phyloP scores from a whole-genome alignment of 768 basidiomycete species.

The Rhizopogon roseolus region DNA sequence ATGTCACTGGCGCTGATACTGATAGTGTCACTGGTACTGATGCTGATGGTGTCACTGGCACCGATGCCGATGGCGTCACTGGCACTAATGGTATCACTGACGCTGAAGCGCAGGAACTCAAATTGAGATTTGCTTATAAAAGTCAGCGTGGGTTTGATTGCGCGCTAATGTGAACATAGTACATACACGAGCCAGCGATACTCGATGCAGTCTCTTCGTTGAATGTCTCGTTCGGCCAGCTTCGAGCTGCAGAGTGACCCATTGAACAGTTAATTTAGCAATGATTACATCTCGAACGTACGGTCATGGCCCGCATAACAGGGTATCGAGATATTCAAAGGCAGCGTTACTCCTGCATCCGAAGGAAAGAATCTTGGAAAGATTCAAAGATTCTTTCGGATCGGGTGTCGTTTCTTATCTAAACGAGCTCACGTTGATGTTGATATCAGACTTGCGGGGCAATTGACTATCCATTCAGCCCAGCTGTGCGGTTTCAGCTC shows the following conservation, averaged over 20 bases:
- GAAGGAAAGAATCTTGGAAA: constrained; percentile 18
- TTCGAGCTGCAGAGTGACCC: constrained; percentile 9
- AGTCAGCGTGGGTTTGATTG: neutral
- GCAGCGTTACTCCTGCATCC: neutral
- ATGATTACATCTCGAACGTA: constrained; percentile 2
- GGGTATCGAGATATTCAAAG: constrained; percentile 14
- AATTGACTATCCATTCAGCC: constrained; percentile 15
- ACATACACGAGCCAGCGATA: constrained; percentile 11
- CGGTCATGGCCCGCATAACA: constrained; percentile 21
- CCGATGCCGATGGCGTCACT: too few species aligned
- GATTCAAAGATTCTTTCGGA: constrained; percentile 2
- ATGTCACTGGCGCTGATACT: too few species aligned
- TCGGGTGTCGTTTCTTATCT: neutral
- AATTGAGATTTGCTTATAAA: constrained; percentile 10
- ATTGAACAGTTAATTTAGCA: neutral
- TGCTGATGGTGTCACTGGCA: too few species aligned
- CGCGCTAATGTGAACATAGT: neutral
- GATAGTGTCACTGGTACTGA: too few species aligned
- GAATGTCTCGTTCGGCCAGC: constrained; percentile 16
- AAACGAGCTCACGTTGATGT: constrained; percentile 11
- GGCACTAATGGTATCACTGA: neutral
- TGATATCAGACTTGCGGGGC: constrained; percentile 11
- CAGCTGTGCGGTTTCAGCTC: constrained; percentile 13
- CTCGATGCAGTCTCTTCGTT: constrained; percentile 10
- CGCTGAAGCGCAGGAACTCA: constrained; percentile 8